Percentiles rank a stretch among this genome's conserved stretches.
These are phyloP conservation scores for Nakazawaea siamensis DNA, from an alignment of 805 yeast genomes.

Conservation along the genomic window DNA sequence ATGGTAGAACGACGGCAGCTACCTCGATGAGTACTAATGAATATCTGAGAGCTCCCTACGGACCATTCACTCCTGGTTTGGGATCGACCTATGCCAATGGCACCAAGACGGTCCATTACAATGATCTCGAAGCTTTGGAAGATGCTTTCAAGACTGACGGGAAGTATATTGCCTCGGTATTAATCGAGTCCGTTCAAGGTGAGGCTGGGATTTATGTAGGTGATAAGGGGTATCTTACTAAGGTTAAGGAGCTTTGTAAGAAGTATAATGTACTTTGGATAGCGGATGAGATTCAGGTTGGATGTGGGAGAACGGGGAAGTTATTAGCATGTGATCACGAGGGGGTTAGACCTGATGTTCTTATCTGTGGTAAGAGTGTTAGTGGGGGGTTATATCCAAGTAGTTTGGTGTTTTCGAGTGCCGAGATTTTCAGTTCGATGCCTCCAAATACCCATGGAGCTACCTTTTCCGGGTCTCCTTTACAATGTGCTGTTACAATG, in stretches of 20 bases:
- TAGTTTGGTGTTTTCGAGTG: slow-evolving; percentile 16
- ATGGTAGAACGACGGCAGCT: slow-evolving; percentile 31
- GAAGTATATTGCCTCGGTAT: slow-evolving; percentile 25
- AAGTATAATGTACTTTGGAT: slow-evolving; percentile 23
- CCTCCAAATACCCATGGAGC: slow-evolving; percentile 21
- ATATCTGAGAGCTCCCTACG: slow-evolving; percentile 25
- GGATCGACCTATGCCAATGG: slow-evolving; percentile 21
- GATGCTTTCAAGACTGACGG: slow-evolving; percentile 20
- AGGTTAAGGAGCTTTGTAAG: slow-evolving; percentile 24
- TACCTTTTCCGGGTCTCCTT: slow-evolving; percentile 21
- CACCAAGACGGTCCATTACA: slow-evolving; percentile 18
- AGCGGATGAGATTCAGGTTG: slow-evolving; percentile 29
- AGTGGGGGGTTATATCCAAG: slow-evolving; percentile 22
- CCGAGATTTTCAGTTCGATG: slow-evolving; percentile 18
- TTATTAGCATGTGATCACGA: slow-evolving; percentile 27
- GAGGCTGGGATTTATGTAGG: slow-evolving; percentile 31
- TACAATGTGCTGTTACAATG: slow-evolving; percentile 18
- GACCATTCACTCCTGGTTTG: slow-evolving; percentile 20
- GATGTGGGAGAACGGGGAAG: slow-evolving; percentile 28
- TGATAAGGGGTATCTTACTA: slow-evolving; percentile 22
- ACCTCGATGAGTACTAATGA: slow-evolving; percentile 27
- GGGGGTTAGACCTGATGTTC: slow-evolving; percentile 18
- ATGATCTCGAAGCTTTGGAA: slow-evolving; percentile 20
- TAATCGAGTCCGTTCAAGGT: slow-evolving; percentile 31
- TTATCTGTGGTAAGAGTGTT: slow-evolving; percentile 20